Conservation (phyloP, 78 protist genomes). For the Capsaspora owczarzaki region DNA sequence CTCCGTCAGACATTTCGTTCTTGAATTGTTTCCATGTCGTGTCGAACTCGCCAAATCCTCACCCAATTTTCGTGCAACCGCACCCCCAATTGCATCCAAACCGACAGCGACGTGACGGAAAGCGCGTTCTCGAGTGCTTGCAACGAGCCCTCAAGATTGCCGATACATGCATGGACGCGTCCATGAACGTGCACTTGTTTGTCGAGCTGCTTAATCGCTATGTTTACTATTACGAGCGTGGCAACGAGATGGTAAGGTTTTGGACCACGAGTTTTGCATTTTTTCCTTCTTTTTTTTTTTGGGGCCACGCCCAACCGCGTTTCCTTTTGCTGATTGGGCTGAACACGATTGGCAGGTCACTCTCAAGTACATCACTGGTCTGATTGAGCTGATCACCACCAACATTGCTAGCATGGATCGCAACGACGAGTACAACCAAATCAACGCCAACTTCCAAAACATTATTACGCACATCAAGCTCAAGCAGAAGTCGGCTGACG, state of each 20-base stretch:
- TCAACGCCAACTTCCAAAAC: slow-evolving; percentile 10
- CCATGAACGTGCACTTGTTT: slow-evolving; percentile 45
- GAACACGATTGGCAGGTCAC: slow-evolving; percentile 9
- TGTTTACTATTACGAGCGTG: slow-evolving; percentile 60
- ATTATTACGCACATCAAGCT: background rate
- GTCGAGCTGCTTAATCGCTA: slow-evolving; percentile 78
- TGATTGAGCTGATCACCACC: slow-evolving; percentile 19
- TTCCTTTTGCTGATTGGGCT: background rate
- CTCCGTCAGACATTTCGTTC: too few species aligned
- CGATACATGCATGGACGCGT: slow-evolving; percentile 38
- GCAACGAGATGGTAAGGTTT: slow-evolving; percentile 11
- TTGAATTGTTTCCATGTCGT: background rate
- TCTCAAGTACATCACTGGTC: background rate
- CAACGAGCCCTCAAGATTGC: slow-evolving; percentile 60
- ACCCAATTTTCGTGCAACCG: too few species aligned
- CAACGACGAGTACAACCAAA: background rate
- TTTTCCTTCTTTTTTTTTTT: too few species aligned
- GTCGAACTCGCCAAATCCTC: too few species aligned
- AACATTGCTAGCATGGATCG: slow-evolving; percentile 19
- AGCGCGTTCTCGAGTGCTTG: slow-evolving; percentile 61
- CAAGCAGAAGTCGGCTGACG: background rate
- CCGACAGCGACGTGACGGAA: slow-evolving; percentile 26
- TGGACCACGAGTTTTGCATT: too few species aligned
- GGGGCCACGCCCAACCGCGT: too few species aligned
- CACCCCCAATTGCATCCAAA: too few species aligned